phyloP scores from a whole-genome alignment of 768 basidiomycete species.

The Chalciporus chontae region DNA sequence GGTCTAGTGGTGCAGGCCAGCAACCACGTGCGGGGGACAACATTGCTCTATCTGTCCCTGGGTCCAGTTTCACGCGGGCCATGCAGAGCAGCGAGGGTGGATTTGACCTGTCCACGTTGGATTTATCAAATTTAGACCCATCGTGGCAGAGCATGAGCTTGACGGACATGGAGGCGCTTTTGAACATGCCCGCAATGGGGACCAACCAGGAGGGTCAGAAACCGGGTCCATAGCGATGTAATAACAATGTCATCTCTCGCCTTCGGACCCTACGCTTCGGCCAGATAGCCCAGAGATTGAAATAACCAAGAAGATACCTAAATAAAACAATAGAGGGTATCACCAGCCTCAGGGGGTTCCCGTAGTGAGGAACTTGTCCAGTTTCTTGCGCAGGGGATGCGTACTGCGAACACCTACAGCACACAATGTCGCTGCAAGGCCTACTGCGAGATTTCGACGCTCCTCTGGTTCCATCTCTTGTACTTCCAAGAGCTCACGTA shows the following conservation, averaged over 20 bases:
- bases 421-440: slow-evolving; percentile 49
- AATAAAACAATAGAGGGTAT: background rate
- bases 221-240: slow-evolving; percentile 12
- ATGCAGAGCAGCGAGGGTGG: slow-evolving; percentile 21
- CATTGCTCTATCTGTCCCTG: slow-evolving; percentile 37
- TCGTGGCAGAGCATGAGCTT: slow-evolving; percentile 45
- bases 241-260: background rate
- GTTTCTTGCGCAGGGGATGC: slow-evolving; percentile 64
- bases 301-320: slow-evolving; percentile 2
- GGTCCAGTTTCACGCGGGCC: slow-evolving; percentile 34
- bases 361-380: slow-evolving; percentile 51
- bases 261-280: background rate
- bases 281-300: slow-evolving; percentile 1
- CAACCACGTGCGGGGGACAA: slow-evolving; percentile 16
- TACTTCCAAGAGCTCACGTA: slow-evolving; percentile 60
- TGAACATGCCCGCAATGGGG: slow-evolving; percentile 39
- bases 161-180: slow-evolving; percentile 52
- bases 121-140: slow-evolving; percentile 42
- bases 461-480: slow-evolving; percentile 46
- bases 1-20: slow-evolving; percentile 13
- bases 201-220: slow-evolving; percentile 24
- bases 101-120: slow-evolving; percentile 50
- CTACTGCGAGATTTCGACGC: slow-evolving; percentile 42
- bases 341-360: slow-evolving; percentile 6
- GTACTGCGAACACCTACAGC: slow-evolving; percentile 56